These are phyloP conservation scores for Calycina herbarum DNA, from an alignment of 2,329 filamentous ascomycete genomes.

Conservation along the genomic window DNA sequence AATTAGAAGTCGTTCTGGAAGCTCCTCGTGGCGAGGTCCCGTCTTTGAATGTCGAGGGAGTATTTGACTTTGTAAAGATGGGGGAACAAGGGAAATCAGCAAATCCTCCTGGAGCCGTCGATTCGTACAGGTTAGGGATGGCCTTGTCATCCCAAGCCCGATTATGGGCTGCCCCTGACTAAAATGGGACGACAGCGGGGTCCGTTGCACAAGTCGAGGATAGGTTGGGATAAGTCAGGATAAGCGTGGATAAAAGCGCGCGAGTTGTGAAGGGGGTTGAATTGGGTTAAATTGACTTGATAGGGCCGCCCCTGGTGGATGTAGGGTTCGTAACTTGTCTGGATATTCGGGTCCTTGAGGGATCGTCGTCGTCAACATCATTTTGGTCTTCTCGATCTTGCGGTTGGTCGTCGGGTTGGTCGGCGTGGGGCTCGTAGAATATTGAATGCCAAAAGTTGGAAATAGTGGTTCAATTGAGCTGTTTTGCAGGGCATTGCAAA, in stretches of 20 bases:
- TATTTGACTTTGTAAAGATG: not conserved
- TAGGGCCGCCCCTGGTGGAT: not conserved
- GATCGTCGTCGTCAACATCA: not conserved
- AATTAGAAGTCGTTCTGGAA: not conserved
- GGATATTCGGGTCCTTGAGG: not conserved
- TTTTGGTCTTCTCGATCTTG: not conserved
- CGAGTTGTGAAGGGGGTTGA: not conserved
- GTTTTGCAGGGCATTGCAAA: not conserved
- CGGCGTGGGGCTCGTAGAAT: not conserved
- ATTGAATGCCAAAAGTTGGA: not conserved
- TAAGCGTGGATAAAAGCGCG: not conserved
- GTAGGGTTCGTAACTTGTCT: not conserved
- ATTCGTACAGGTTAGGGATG: not conserved
- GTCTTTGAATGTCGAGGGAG: not conserved
- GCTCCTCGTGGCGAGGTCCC: not conserved
- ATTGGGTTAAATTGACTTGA: not conserved
- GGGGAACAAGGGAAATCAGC: not conserved
- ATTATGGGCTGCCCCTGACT: constrained; percentile 5
- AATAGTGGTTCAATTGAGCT: not conserved
- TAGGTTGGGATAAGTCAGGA: not conserved
- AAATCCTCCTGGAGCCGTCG: not conserved
- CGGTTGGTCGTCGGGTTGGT: not conserved
- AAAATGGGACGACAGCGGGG: constrained; percentile 3
- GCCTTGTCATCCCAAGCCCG: not conserved
- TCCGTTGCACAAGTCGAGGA: not conserved